Conservation (phyloP, 192 early-diverging fungal species). For the Backusella parvicylindrica region DNA sequence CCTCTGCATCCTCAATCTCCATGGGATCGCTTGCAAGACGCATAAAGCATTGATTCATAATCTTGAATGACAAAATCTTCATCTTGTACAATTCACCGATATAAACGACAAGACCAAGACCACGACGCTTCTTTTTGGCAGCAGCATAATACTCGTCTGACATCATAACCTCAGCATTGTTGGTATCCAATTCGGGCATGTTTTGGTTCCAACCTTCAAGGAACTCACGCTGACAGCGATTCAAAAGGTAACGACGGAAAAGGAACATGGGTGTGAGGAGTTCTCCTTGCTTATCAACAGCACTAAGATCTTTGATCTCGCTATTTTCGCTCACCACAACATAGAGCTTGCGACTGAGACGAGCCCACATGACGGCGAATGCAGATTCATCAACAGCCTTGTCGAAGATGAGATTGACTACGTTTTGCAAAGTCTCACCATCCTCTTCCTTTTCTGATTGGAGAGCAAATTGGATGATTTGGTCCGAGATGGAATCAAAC, state of each 20-base stretch:
- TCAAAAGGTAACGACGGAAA: constrained; percentile 91
- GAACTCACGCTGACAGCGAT: constrained; percentile 95
- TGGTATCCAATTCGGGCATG: constrained; percentile 60
- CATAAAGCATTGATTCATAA: constrained; percentile 91
- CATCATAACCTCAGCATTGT: constrained; percentile 63
- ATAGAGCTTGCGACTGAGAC: constrained; percentile 80
- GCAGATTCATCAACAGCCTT: constrained; percentile 95
- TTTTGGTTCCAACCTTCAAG: constrained; percentile 86
- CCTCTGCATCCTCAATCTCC: constrained; percentile 91
- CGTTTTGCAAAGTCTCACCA: constrained; percentile 70
- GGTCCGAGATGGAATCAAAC: constrained; percentile 81
- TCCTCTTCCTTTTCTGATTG: constrained; percentile 62
- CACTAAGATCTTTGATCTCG: constrained; percentile 59
- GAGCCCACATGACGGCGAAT: constrained; percentile 89
- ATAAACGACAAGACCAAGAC: constrained; percentile 89
- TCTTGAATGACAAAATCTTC: constrained; percentile 87
- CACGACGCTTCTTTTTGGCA: constrained; percentile 90
- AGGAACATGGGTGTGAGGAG: constrained; percentile 54
- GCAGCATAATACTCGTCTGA: constrained; percentile 81
- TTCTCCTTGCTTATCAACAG: constrained; percentile 48
- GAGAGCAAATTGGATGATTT: constrained; percentile 80
- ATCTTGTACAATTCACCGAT: constrained; percentile 96
- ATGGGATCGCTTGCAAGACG: constrained; percentile 69
- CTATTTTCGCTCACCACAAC: constrained; percentile 38
- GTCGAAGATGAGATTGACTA: constrained; percentile 87